phyloP scores from a whole-genome alignment of 148 eudicot species.

The Arbutus unedo region DNA sequence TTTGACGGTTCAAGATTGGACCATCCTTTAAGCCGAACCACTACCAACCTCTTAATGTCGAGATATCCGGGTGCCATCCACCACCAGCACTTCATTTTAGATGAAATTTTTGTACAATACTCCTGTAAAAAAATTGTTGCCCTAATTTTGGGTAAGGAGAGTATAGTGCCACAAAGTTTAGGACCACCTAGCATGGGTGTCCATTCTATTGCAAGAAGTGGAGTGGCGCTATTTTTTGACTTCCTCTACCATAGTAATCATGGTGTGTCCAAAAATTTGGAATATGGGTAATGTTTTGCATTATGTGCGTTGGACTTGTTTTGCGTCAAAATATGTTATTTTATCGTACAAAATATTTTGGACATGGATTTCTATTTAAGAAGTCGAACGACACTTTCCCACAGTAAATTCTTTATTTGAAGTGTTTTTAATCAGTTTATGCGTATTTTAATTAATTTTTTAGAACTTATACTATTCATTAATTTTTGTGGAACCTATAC shows the following conservation, averaged over 20 bases:
- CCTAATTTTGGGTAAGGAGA: neutral
- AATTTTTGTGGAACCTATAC: too few relatives aligned
- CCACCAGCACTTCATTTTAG: neutral
- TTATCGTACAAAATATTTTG: too few relatives aligned
- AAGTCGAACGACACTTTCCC: too few relatives aligned
- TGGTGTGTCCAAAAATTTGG: neutral
- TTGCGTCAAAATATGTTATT: too few relatives aligned
- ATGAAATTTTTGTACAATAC: neutral
- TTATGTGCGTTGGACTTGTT: too few relatives aligned
- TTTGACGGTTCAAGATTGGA: too few relatives aligned
- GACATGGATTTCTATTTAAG: too few relatives aligned
- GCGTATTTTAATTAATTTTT: too few relatives aligned
- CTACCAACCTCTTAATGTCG: neutral
- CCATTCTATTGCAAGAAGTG: neutral
- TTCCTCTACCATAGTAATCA: neutral
- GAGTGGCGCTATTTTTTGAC: neutral
- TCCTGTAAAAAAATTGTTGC: neutral
- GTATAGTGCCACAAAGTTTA: neutral
- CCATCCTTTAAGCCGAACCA: too few relatives aligned
- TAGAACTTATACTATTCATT: too few relatives aligned
- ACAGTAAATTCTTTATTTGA: too few relatives aligned
- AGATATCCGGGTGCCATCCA: neutral
- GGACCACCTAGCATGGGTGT: conserved; percentile 1
- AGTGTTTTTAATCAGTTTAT: too few relatives aligned
- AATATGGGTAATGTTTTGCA: neutral